phyloP scores from a whole-genome alignment of 805 yeast species.

The Myxozyma kluyveri region DNA sequence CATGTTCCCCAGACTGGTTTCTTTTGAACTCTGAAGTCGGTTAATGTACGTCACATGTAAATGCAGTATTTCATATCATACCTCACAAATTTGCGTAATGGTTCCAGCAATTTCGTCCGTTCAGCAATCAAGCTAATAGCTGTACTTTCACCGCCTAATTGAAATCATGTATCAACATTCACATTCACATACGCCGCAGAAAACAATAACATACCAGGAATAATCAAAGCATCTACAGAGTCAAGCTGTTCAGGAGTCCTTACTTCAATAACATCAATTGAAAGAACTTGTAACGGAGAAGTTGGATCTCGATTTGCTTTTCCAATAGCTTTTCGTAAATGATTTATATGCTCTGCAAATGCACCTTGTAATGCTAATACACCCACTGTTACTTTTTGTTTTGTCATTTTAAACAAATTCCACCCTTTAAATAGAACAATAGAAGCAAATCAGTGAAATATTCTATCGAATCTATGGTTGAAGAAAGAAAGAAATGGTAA shows the following conservation, averaged over 20 bases:
- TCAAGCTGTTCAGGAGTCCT: constrained; percentile 51
- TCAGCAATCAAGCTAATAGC: constrained; percentile 70
- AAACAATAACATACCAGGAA: constrained; percentile 51
- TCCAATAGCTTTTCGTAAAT: constrained; percentile 43
- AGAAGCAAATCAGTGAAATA: neutral
- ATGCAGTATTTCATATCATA: constrained; percentile 13
- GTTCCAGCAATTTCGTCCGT: constrained; percentile 55
- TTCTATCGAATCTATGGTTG: too few species aligned
- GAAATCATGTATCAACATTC: neutral
- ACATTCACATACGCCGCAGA: neutral
- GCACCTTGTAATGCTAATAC: constrained; percentile 81
- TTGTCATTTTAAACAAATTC: constrained; percentile 9
- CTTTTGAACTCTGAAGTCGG: constrained; percentile 30
- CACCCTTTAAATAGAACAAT: neutral
- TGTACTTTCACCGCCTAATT: constrained; percentile 59
- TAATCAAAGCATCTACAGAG: constrained; percentile 56
- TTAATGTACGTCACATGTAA: constrained; percentile 1
- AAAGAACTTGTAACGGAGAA: constrained; percentile 18
- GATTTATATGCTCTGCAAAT: constrained; percentile 62
- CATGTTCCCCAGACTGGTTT: constrained; percentile 82
- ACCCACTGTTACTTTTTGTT: constrained; percentile 46
- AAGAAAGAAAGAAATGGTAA: too few species aligned
- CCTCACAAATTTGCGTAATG: constrained; percentile 52
- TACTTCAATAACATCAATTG: constrained; percentile 48
- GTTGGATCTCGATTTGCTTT: constrained; percentile 12